These are phyloP conservation scores for Nicotiana paniculata DNA, from an alignment of 257 asterid species.

Conservation along the genomic window DNA sequence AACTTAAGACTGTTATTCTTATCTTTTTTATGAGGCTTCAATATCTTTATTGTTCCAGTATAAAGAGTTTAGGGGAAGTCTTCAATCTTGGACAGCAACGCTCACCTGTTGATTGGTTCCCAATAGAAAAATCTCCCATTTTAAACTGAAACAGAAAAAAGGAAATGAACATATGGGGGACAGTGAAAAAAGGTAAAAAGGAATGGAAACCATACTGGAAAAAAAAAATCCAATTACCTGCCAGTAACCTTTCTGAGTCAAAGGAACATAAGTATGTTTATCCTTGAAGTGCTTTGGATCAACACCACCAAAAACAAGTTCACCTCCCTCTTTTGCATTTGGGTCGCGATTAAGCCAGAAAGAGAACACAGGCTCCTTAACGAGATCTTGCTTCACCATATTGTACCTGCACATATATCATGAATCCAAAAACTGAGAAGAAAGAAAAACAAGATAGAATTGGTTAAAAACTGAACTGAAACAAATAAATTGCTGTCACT, in stretches of 20 bases:
- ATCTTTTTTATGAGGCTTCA: no score
- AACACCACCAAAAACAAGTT: slow-evolving; percentile 81
- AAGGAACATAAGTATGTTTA: slow-evolving; percentile 62
- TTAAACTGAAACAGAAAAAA: slow-evolving; percentile 40
- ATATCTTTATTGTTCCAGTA: no score
- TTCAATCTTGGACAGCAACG: background rate
- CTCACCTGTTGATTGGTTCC: slow-evolving; percentile 72
- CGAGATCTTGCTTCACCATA: slow-evolving; percentile 77
- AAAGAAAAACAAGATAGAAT: background rate
- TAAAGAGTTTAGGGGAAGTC: no score
- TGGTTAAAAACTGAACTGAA: background rate
- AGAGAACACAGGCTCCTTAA: slow-evolving; percentile 67
- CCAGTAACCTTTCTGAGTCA: slow-evolving; percentile 90
- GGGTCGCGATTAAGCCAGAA: slow-evolving; percentile 82
- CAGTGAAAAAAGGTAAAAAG: background rate
- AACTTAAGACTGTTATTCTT: no score
- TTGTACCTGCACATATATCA: slow-evolving; percentile 49
- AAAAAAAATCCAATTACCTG: slow-evolving; percentile 39
- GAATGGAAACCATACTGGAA: no score
- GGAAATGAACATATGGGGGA: background rate
- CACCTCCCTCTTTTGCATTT: slow-evolving; percentile 73
- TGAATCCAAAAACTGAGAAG: background rate
- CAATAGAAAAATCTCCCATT: slow-evolving; percentile 69
- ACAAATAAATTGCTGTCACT: background rate
- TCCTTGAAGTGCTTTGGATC: slow-evolving; percentile 70